These are phyloP conservation scores for Mucor lusitanicus DNA, from an alignment of 371 early-diverging fungal species.

Conservation along the genomic window DNA sequence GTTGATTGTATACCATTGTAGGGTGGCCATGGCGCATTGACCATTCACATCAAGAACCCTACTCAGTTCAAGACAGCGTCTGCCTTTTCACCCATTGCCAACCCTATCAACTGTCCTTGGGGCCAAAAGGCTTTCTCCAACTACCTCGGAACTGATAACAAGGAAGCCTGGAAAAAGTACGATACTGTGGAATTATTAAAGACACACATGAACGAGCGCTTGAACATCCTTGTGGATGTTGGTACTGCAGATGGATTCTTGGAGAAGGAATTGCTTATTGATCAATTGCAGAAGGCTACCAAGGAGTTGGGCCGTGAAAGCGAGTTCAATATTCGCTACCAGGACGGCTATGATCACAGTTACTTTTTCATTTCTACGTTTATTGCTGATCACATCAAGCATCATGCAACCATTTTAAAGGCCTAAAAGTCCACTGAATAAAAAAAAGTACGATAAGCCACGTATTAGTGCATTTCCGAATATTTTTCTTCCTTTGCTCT, in stretches of 20 bases:
- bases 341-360: constrained; percentile 85
- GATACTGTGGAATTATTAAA: constrained; percentile 74
- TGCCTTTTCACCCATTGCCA: constrained; percentile 84
- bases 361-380: constrained; percentile 85
- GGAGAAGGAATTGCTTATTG: constrained; percentile 65
- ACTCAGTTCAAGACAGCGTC: constrained; percentile 71
- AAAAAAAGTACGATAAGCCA: constrained; percentile 8
- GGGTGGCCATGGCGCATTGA: constrained; percentile 94
- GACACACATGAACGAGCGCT: constrained; percentile 25
- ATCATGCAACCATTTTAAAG: constrained; percentile 66
- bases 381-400: constrained; percentile 75
- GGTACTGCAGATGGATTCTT: constrained; percentile 76
- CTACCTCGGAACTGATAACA: constrained; percentile 65
- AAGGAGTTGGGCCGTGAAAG: constrained; percentile 38
- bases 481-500: constrained; percentile 6
- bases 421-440: constrained; percentile 1
- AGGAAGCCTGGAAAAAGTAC: constrained; percentile 67
- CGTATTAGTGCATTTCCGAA: not conserved
- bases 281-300: constrained; percentile 52
- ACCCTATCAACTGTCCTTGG: constrained; percentile 74
- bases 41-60: constrained; percentile 72
- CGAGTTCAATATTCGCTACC: constrained; percentile 66
- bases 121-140: constrained; percentile 78
- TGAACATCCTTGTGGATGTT: constrained; percentile 50
- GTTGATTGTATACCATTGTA: constrained; percentile 3